These are phyloP conservation scores for Abelmoschus esculentus DNA, from an alignment of 345 rosid genomes.

Conservation along the genomic window DNA sequence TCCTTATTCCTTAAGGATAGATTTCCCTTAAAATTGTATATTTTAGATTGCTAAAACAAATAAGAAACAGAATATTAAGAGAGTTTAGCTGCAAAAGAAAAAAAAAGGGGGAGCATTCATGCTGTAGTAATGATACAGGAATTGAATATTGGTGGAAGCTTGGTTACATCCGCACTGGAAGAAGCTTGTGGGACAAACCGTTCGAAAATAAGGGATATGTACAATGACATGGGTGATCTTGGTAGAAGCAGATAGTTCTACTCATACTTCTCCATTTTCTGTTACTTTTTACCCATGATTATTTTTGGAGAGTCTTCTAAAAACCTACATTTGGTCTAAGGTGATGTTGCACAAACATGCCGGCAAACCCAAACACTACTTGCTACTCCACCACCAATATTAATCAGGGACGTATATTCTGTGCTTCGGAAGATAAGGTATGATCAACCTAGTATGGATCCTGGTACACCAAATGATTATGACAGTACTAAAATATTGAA, in stretches of 20 bases:
- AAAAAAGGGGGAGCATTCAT: not conserved
- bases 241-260: slow-evolving; percentile 34
- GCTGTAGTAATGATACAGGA: slow-evolving; percentile 40
- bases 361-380: slow-evolving; percentile 79
- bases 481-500: slow-evolving; percentile 4
- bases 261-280: not conserved
- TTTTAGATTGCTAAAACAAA: not conserved
- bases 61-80: not conserved
- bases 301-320: slow-evolving; percentile 10
- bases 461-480: not conserved
- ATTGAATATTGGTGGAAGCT: slow-evolving; percentile 77
- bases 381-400: slow-evolving; percentile 62
- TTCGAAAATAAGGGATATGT: slow-evolving; percentile 67
- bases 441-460: slow-evolving; percentile 15
- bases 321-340: slow-evolving; percentile 28
- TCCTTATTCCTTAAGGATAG: not conserved
- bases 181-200: slow-evolving; percentile 79
- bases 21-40: not conserved
- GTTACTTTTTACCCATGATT: not conserved
- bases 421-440: slow-evolving; percentile 73
- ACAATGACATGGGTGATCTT: slow-evolving; percentile 75
- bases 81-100: not conserved
- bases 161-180: slow-evolving; percentile 70
- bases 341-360: slow-evolving; percentile 87
- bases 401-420: slow-evolving; percentile 60